A percentile compares a stretch with the other conserved stretches of the same genome.
These are phyloP conservation scores for Phytophthora sp. DNA, from an alignment of 352 stramenopile species.

Conservation along the genomic window DNA sequence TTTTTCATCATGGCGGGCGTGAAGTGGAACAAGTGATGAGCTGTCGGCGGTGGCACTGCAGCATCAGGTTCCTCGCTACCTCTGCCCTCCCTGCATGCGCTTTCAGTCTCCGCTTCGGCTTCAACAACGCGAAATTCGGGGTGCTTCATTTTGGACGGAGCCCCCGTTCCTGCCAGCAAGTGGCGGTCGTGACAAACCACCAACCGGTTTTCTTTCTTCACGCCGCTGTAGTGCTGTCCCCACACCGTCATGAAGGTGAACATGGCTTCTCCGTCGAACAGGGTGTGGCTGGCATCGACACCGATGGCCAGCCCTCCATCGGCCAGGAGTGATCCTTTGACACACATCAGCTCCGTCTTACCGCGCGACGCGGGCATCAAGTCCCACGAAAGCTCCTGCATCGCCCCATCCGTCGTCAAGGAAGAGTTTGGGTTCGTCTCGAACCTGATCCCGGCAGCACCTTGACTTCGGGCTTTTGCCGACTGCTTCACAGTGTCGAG, in stretches of 20 bases:
- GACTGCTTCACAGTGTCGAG: conserved; percentile 42
- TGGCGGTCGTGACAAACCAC: conserved; percentile 48
- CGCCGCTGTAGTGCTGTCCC: conserved; percentile 53
- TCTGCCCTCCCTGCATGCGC: too few species aligned
- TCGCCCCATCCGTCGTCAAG: conserved; percentile 43
- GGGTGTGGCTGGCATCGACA: conserved; percentile 44
- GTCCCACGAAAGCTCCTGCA: conserved; percentile 33
- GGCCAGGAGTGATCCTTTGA: conserved; percentile 47
- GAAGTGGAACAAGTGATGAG: conserved; percentile 56
- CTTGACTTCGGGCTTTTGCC: neutral
- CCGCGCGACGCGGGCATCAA: conserved; percentile 35
- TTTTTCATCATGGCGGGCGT: conserved; percentile 42
- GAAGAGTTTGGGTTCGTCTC: conserved; percentile 15
- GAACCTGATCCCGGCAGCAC: conserved; percentile 44
- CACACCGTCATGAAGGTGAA: conserved; percentile 74
- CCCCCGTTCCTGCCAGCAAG: conserved; percentile 31
- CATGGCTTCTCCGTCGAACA: conserved; percentile 57
- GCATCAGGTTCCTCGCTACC: too few species aligned
- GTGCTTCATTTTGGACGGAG: conserved; percentile 29
- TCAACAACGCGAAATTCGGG: conserved; percentile 50
- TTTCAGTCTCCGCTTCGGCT: neutral
- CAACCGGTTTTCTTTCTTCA: conserved; percentile 30
- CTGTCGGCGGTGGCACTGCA: conserved; percentile 27
- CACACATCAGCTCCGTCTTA: conserved; percentile 32
- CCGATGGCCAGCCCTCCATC: conserved; percentile 60